These are phyloP conservation scores for Boletus barrowsii DNA, from an alignment of 768 basidiomycete genomes.

Conservation along the genomic window DNA sequence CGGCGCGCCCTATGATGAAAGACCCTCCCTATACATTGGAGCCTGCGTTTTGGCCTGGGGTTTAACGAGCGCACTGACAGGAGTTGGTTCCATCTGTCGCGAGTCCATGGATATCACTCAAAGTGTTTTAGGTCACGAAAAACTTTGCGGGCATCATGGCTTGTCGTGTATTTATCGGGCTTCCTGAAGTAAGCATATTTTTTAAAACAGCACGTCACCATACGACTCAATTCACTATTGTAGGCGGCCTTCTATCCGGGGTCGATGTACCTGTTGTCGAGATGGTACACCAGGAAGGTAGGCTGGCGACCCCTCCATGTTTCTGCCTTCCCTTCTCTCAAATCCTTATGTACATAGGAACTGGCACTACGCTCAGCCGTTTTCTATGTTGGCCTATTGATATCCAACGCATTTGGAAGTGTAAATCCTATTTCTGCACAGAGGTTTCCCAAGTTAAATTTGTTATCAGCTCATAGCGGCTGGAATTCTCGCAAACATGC, in stretches of 20 bases:
- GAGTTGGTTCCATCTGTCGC: conserved; percentile 34
- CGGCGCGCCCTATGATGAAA: conserved; percentile 15
- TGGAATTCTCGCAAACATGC: conserved; percentile 68
- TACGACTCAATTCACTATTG: background rate
- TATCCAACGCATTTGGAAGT: conserved; percentile 66
- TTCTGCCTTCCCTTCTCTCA: background rate
- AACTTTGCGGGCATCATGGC: conserved; percentile 53
- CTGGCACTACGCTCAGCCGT: conserved; percentile 63
- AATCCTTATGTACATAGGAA: conserved; percentile 38
- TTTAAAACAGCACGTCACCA: background rate
- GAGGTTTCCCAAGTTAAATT: background rate
- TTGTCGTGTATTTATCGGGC: conserved; percentile 59
- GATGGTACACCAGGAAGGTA: conserved; percentile 51
- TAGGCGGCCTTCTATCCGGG: conserved; percentile 68
- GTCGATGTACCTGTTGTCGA: conserved; percentile 43
- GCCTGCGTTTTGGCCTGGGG: conserved; percentile 62
- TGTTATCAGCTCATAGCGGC: conserved; percentile 59
- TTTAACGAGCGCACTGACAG: conserved; percentile 58
- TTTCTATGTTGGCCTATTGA: conserved; percentile 55
- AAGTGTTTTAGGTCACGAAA: conserved; percentile 43
- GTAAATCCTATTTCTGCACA: conserved; percentile 34
- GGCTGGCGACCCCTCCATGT: background rate
- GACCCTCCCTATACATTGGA: conserved; percentile 63
- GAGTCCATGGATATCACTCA: background rate
- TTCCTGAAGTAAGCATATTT: conserved; percentile 46